These are phyloP conservation scores for Trichodelitschia bisporula DNA, from an alignment of 495 filamentous ascomycete species.

Conservation along the genomic window DNA sequence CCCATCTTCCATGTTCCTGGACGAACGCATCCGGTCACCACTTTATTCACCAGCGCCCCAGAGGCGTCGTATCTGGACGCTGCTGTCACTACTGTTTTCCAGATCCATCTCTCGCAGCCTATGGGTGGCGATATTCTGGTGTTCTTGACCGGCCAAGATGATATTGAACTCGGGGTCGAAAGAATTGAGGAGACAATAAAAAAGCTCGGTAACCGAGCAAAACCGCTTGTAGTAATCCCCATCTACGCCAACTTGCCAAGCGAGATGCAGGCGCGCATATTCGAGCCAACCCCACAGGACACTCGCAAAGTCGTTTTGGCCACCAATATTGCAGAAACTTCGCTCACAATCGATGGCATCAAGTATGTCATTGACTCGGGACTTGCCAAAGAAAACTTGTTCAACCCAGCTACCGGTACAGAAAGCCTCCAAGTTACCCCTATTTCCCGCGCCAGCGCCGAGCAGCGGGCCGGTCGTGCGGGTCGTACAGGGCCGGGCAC, in stretches of 20 bases:
- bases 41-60: constrained; percentile 76
- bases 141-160: constrained; percentile 81
- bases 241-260: constrained; percentile 75
- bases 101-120: constrained; percentile 78
- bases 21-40: constrained; percentile 70
- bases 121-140: constrained; percentile 66
- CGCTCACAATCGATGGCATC: constrained; percentile 81
- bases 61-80: constrained; percentile 90
- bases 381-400: constrained; percentile 89
- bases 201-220: constrained; percentile 45
- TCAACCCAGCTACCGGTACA: constrained; percentile 80
- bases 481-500: constrained; percentile 86
- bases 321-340: constrained; percentile 93
- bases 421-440: constrained; percentile 77
- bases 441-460: constrained; percentile 80
- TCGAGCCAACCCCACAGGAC: constrained; percentile 65
- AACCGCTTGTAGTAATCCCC: constrained; percentile 50
- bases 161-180: constrained; percentile 67
- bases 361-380: constrained; percentile 84
- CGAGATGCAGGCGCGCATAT: constrained; percentile 81
- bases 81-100: constrained; percentile 79
- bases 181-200: constrained; percentile 51
- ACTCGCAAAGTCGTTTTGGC: constrained; percentile 79
- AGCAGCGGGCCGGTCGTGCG: constrained; percentile 77
- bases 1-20: constrained; percentile 95